Percentiles rank a stretch among this genome's conserved stretches.
Evolutionary conservation across 1,139 yeast genomes (phyloP).

Genomic region (Protomyces arabidopsidicola): DNA sequence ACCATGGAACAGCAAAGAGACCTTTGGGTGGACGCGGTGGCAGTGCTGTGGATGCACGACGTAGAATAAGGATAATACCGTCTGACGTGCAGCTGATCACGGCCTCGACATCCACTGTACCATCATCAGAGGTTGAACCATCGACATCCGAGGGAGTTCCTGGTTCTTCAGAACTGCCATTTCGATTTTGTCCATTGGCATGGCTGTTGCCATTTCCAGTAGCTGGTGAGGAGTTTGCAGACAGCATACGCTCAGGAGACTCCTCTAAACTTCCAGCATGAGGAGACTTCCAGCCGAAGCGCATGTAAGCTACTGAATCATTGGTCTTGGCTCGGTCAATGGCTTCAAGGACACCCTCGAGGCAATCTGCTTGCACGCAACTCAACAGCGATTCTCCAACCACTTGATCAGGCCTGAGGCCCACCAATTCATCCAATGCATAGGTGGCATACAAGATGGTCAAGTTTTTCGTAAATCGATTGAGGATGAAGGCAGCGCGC

Average conservation of each 20-base stretch:
- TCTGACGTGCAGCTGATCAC: conserved; percentile 31
- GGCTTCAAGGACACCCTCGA: conserved; percentile 29
- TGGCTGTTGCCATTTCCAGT: not conserved
- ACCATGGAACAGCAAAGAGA: conserved; percentile 29
- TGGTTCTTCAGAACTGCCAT: not conserved
- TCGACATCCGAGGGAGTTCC: not conserved
- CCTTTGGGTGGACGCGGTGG: conserved; percentile 12
- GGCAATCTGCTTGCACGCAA: conserved; percentile 27
- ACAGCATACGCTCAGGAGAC: not conserved
- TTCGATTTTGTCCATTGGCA: not conserved
- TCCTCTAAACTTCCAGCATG: not conserved
- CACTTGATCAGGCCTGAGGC: conserved; percentile 17
- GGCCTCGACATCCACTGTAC: conserved; percentile 29
- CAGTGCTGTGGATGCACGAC: conserved; percentile 17
- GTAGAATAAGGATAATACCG: conserved; percentile 30
- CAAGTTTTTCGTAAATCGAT: conserved; percentile 27
- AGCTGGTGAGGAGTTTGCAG: not conserved
- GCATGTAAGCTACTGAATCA: conserved; percentile 30
- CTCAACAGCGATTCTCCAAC: conserved; percentile 27
- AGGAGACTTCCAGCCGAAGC: conserved; percentile 30
- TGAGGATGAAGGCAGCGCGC: conserved; percentile 31
- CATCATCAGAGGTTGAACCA: not conserved
- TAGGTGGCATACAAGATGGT: conserved; percentile 31
- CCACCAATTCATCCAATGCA: conserved; percentile 21
- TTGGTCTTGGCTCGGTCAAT: conserved; percentile 31